phyloP scores from a whole-genome alignment of 2,329 filamentous ascomycete species.

The Penicillium sp. region DNA sequence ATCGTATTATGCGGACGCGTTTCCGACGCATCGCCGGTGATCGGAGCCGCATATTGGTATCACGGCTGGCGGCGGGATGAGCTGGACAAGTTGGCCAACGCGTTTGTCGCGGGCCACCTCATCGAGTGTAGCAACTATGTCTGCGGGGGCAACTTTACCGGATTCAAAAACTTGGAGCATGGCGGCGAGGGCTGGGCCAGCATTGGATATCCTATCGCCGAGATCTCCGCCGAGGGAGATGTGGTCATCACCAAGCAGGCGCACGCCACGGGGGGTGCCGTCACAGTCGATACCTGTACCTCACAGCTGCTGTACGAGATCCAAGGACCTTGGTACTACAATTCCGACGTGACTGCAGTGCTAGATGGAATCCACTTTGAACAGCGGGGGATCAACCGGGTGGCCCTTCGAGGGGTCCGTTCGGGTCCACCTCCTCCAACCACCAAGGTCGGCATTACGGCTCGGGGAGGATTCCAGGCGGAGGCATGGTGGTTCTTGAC shows the following conservation, averaged over 20 bases:
- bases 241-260: constrained; percentile 52
- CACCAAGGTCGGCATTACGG: constrained; percentile 56
- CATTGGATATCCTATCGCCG: constrained; percentile 53
- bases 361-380: constrained; percentile 58
- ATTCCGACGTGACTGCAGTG: constrained; percentile 60
- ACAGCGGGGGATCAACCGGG: constrained; percentile 54
- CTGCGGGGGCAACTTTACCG: constrained; percentile 50
- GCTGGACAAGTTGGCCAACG: constrained; percentile 45
- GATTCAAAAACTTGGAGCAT: constrained; percentile 43
- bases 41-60: constrained; percentile 50
- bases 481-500: constrained; percentile 51
- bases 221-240: constrained; percentile 46
- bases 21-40: constrained; percentile 49
- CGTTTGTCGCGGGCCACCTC: constrained; percentile 44
- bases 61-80: constrained; percentile 47
- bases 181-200: constrained; percentile 46
- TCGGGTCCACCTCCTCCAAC: constrained; percentile 52
- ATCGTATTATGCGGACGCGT: constrained; percentile 52
- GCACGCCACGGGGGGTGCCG: constrained; percentile 41
- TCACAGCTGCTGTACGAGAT: constrained; percentile 61
- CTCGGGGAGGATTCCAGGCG: constrained; percentile 52
- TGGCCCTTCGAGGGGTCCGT: constrained; percentile 54
- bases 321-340: constrained; percentile 61
- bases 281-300: constrained; percentile 56
- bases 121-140: constrained; percentile 50